Evolutionary conservation across 495 filamentous ascomycete genomes (phyloP).

Genomic region (Neurospora pannonica): DNA sequence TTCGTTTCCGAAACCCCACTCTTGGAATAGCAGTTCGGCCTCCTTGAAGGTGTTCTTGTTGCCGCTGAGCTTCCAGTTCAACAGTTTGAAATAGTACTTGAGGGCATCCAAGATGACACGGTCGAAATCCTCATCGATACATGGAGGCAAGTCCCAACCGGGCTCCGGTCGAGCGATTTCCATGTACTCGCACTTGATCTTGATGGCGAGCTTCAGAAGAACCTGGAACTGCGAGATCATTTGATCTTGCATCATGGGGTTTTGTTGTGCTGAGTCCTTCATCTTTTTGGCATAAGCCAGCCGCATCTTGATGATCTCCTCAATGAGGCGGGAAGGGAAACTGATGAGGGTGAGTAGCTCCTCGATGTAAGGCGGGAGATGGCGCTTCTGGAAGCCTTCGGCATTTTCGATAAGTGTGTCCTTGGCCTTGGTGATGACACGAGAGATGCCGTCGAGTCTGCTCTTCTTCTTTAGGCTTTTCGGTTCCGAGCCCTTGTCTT

Average conservation of each 20-base stretch:
- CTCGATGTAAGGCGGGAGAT: slow-evolving; percentile 94
- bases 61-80: slow-evolving; percentile 93
- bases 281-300: slow-evolving; percentile 89
- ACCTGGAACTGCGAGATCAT: slow-evolving; percentile 97
- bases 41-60: slow-evolving; percentile 99
- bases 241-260: slow-evolving; percentile 85
- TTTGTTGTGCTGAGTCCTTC: slow-evolving; percentile 77
- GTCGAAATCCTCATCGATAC: slow-evolving; percentile 95
- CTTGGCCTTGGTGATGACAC: slow-evolving; percentile 88
- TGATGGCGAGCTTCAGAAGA: slow-evolving; percentile 77
- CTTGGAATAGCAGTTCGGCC: slow-evolving; percentile 91
- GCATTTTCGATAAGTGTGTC: slow-evolving; percentile 81
- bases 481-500: slow-evolving; percentile 40
- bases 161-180: slow-evolving; percentile 76
- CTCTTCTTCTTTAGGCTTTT: slow-evolving; percentile 49
- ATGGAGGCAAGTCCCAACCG: slow-evolving; percentile 91
- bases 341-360: slow-evolving; percentile 92
- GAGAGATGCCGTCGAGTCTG: slow-evolving; percentile 73
- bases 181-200: slow-evolving; percentile 83
- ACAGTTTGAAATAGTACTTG: slow-evolving; percentile 93
- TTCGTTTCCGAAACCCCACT: slow-evolving; percentile 93
- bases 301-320: slow-evolving; percentile 91
- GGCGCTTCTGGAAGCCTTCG: slow-evolving; percentile 74
- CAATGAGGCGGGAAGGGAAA: slow-evolving; percentile 89
- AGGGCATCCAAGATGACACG: slow-evolving; percentile 89